Conservation (phyloP, 306 rosid genomes). For the Vigna unguiculata region DNA sequence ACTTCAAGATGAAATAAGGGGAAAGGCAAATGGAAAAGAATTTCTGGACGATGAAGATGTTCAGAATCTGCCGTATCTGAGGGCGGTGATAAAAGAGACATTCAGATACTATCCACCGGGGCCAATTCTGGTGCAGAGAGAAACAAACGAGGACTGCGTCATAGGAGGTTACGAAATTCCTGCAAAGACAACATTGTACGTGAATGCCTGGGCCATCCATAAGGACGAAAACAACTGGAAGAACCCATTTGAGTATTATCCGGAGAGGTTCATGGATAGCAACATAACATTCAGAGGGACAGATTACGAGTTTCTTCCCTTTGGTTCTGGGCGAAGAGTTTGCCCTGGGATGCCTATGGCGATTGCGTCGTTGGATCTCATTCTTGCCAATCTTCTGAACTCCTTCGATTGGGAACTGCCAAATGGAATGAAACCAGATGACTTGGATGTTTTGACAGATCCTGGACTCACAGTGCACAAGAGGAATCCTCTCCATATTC, state of each 20-base stretch:
- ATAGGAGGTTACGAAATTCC: background rate
- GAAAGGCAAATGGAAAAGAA: background rate
- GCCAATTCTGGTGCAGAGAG: conserved; percentile 16
- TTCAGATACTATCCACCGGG: background rate
- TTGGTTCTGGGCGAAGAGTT: conserved; percentile 31
- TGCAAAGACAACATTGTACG: conserved; percentile 11
- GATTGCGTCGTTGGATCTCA: conserved; percentile 9
- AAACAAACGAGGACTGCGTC: background rate
- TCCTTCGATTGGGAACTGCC: conserved; percentile 35
- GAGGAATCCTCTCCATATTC: conserved; percentile 23
- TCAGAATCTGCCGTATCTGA: conserved; percentile 23
- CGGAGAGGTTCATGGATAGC: conserved; percentile 24
- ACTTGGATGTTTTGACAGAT: no score
- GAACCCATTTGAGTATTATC: conserved; percentile 19
- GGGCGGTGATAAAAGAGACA: conserved; percentile 28
- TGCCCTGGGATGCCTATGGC: conserved; percentile 36
- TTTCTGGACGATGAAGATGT: conserved; percentile 24
- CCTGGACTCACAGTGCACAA: conserved; percentile 12
- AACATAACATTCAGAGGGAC: background rate
- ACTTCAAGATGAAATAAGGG: conserved; percentile 20
- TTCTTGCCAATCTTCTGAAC: conserved; percentile 21
- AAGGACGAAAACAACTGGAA: conserved; percentile 29
- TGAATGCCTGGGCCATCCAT: conserved; percentile 26
- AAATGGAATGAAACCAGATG: background rate
- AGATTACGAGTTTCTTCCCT: conserved; percentile 9